Evolutionary conservation across 495 filamentous ascomycete genomes (phyloP), one percentile per base, ranked within the genome.

Genomic region (Annulohypoxylon moriforme): DNA sequence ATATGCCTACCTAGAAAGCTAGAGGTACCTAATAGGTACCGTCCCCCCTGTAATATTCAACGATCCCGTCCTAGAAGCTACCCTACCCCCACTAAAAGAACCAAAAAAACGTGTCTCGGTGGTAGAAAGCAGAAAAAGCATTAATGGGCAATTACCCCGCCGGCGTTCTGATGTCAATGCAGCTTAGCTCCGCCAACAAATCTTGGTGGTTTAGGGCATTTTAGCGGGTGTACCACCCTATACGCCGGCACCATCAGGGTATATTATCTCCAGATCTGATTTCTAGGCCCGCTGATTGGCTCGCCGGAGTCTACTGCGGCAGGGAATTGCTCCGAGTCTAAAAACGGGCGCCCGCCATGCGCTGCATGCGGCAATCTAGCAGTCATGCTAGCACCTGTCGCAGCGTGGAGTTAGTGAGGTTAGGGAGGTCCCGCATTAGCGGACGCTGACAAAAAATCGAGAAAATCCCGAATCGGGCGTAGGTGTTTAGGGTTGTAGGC

Each of bases 261-360:
- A 24, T 31, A 38, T 33, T 40, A 60, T n/a, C 40, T 18, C 25
- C n/a, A 20, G 27, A 3, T 22, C 53, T 11, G 2, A 56, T 8
- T 44, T 44, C 2, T 13, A 7, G 2, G n/a, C 0, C 52, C 3
- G 10, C 11, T 56, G 25, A 52, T 52, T 52, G 47, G 47, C 4
- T n/a, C 13, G 5, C 22, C 24, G 5, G n/a, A n/a, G n/a, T 6
- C 47, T 3, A 5, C 24, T n/a, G 11, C 53, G 53, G 33, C 34
- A 38, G 16, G 27, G 53, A 14, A 38, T 57, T 38, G 33, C 11
- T 20, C 53, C 53, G 53, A 57, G 53, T 57, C 52, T 52, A 52
- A 50, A 25, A 27, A 9, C 8, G 22, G 13, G 14, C 46, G 20
- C 2, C 14, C 16, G 40, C 40, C 40, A 44, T 49, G 46, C 18